A percentile compares a stretch with the other conserved stretches of the same genome.
phyloP scores from a whole-genome alignment of 2,329 filamentous ascomycete genomes.

The Herpotrichia juniperi region DNA sequence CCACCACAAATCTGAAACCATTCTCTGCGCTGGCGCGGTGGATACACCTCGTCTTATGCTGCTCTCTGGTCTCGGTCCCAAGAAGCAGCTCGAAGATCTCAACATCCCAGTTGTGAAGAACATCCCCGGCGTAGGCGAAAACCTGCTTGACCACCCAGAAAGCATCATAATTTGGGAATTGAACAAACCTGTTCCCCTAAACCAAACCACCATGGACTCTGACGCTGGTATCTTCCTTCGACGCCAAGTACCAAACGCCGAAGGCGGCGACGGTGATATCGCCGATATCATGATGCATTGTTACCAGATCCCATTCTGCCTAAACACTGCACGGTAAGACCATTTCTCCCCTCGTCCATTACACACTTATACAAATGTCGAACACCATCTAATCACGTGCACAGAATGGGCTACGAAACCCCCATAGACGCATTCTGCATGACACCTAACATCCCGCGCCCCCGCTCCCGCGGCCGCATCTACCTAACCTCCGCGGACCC shows the following conservation, averaged over 20 bases:
- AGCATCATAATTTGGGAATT: slow-evolving; percentile 78
- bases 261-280: slow-evolving; percentile 72
- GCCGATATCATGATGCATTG: slow-evolving; percentile 96
- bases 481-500: slow-evolving; percentile 80
- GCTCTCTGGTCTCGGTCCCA: slow-evolving; percentile 57
- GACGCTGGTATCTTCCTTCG: slow-evolving; percentile 89
- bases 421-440: slow-evolving; percentile 86
- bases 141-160: slow-evolving; percentile 69
- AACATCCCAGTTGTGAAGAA: slow-evolving; percentile 63
- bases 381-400: neutral
- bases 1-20: slow-evolving; percentile 73
- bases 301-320: slow-evolving; percentile 91
- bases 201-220: slow-evolving; percentile 90
- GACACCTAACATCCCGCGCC: slow-evolving; percentile 88
- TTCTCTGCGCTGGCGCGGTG: slow-evolving; percentile 79
- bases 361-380: neutral
- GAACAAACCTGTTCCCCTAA: slow-evolving; percentile 75
- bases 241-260: slow-evolving; percentile 73
- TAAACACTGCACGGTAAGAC: slow-evolving; percentile 73
- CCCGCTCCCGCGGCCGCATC: slow-evolving; percentile 76
- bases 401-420: slow-evolving; percentile 71
- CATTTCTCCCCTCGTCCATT: neutral
- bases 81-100: slow-evolving; percentile 53
- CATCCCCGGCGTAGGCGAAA: slow-evolving; percentile 67
- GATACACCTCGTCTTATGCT: slow-evolving; percentile 75